Conservation (phyloP, 768 basidiomycete genomes). For the Mycena indigotica region DNA sequence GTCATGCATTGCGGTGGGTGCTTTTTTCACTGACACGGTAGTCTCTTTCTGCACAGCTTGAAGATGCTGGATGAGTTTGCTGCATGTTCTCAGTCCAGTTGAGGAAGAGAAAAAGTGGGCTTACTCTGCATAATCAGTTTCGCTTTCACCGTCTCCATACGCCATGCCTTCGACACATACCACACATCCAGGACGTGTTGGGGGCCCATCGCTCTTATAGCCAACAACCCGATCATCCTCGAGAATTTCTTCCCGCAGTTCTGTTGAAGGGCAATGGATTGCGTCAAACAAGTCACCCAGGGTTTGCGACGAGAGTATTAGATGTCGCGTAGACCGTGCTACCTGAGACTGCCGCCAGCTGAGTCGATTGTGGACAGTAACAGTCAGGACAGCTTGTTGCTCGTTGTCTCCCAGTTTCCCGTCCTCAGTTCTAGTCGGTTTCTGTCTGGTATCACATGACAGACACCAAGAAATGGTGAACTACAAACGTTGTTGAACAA, state of each 20-base stretch:
- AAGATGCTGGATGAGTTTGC: conserved; percentile 47
- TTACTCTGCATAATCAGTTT: conserved; percentile 60
- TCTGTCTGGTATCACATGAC: conserved; percentile 33
- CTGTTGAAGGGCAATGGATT: conserved; percentile 66
- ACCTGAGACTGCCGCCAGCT: conserved; percentile 63
- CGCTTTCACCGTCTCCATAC: conserved; percentile 55
- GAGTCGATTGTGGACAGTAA: conserved; percentile 63
- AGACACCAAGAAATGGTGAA: background rate
- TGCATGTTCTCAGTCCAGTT: conserved; percentile 27
- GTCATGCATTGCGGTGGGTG: conserved; percentile 45
- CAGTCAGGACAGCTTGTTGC: conserved; percentile 52
- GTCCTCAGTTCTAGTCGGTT: conserved; percentile 26
- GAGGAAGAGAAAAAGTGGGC: conserved; percentile 1
- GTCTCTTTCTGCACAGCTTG: conserved; percentile 35
- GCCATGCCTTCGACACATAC: conserved; percentile 63
- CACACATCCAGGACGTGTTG: conserved; percentile 41
- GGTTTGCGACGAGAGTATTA: conserved; percentile 69
- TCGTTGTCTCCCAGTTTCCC: conserved; percentile 23
- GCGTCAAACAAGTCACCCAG: conserved; percentile 60
- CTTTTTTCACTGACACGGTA: conserved; percentile 37
- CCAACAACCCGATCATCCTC: conserved; percentile 36
- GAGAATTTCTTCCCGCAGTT: conserved; percentile 46
- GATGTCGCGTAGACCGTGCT: conserved; percentile 68
- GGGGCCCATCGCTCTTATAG: conserved; percentile 25
- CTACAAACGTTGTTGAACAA: conserved; percentile 44